Conservation (phyloP, 2,329 filamentous ascomycete species). For the Aspergillus brunneoviolaceus region DNA sequence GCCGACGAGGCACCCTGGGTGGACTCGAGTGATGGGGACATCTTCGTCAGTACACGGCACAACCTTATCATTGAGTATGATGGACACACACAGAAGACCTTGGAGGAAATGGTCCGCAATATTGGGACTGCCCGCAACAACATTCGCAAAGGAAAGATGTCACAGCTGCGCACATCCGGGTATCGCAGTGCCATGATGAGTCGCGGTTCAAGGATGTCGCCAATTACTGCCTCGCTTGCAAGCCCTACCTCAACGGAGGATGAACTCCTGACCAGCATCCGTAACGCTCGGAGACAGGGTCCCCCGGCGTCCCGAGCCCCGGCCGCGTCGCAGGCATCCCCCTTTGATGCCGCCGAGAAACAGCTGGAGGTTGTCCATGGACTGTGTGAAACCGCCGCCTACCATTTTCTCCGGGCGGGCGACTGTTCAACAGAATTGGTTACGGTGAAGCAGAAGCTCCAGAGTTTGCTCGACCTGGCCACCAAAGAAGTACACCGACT, state of each 20-base stretch:
- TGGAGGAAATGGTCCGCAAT: conserved; percentile 79
- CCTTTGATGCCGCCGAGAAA: conserved; percentile 74
- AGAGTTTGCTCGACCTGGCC: conserved; percentile 62
- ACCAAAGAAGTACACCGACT: conserved; percentile 60
- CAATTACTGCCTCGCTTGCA: neutral
- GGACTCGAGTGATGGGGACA: conserved; percentile 30
- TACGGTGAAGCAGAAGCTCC: conserved; percentile 65
- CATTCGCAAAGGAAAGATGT: conserved; percentile 79
- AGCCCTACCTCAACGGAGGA: conserved; percentile 8
- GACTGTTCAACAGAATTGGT: conserved; percentile 76
- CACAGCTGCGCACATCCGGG: conserved; percentile 30
- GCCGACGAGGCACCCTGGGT: conserved; percentile 34
- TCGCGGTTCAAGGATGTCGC: conserved; percentile 7
- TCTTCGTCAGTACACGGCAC: conserved; percentile 67
- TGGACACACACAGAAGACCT: conserved; percentile 76
- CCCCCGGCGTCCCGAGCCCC: conserved; percentile 48
- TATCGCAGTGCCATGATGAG: conserved; percentile 22
- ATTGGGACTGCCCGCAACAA: conserved; percentile 78
- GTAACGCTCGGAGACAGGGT: conserved; percentile 27
- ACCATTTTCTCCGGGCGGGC: conserved; percentile 84
- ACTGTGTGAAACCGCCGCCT: conserved; percentile 81
- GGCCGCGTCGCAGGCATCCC: conserved; percentile 52
- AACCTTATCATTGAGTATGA: conserved; percentile 93
- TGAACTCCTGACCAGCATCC: conserved; percentile 22
- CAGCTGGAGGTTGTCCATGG: conserved; percentile 75